These are phyloP conservation scores for Theileria parva DNA, from an alignment of 169 alveolate genomes.

Conservation along the genomic window DNA sequence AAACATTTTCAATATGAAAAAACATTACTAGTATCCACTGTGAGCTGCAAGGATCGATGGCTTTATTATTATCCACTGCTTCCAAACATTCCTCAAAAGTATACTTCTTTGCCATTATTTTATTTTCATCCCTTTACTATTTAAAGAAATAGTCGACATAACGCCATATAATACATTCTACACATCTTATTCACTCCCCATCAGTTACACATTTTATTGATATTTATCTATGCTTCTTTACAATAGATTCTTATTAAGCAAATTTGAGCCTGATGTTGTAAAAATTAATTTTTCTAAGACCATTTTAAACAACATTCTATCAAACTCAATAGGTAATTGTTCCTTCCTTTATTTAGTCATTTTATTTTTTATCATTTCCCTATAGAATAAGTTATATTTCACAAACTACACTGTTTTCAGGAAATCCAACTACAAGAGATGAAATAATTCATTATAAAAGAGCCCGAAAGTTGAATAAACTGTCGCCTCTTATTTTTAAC, in stretches of 20 bases:
- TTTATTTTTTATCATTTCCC: neutral
- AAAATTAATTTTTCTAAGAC: constrained; percentile 39
- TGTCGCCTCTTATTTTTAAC: constrained; percentile 73
- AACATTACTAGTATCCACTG: constrained; percentile 60
- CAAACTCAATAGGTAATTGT: constrained; percentile 49
- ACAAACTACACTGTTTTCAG: constrained; percentile 13
- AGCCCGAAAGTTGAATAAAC: constrained; percentile 50
- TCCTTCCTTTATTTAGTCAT: neutral
- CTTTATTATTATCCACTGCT: constrained; percentile 59
- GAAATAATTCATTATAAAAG: constrained; percentile 46
- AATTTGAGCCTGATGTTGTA: constrained; percentile 15
- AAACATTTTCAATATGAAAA: neutral
- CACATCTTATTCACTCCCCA: constrained; percentile 4
- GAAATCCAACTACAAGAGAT: constrained; percentile 62
- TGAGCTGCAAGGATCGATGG: constrained; percentile 67
- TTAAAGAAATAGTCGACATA: neutral
- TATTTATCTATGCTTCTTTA: constrained; percentile 13
- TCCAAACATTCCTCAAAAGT: constrained; percentile 47
- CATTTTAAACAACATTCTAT: constrained; percentile 54
- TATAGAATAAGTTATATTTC: neutral
- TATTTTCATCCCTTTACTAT: neutral
- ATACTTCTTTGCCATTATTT: neutral
- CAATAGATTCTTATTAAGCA: constrained; percentile 20
- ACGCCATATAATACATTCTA: neutral
- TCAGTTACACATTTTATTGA: constrained; percentile 1